Base-by-base conservation (phyloP, 2,329 filamentous ascomycete genomes). In the Xylariomycetidae sp. region DNA sequence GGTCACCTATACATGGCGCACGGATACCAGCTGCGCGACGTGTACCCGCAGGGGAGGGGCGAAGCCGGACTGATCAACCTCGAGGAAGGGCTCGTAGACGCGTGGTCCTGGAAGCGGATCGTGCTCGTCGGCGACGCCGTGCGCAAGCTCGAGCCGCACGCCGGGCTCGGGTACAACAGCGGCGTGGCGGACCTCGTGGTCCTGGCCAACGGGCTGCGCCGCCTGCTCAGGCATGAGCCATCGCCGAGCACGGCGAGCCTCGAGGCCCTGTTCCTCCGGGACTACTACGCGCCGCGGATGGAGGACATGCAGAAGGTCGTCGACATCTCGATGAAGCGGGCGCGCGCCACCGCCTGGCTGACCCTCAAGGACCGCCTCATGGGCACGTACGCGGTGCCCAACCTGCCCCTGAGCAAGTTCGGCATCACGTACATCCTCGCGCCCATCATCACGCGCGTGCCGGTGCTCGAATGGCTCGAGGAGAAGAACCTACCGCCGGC, bases 91-190 rank as follows among this genome's bases (percentile, higher is more conserved):
- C 40, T 57, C 3, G 23, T 59, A 14, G 38, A 50, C 16, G 44
- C 48, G 23, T 62, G 59, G 60, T 40, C 30, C 14, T 45, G 38
- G 36, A 48, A 44, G 12, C 48, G 58, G 5, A 41, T 59, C 16
- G 58, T 61, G 5, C 52, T 62, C 6, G 53, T 51, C 1, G 58
- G 59, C 5, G 59, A 63, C 36, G 48, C 59, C 5, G 51, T 52
- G 12, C 57, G 58, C 30, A 62, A 62, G 34, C 41, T 60, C 27
- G 58, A 57, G 6, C 53, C 58, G 4, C 54, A 58, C 25, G 45
- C 52, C 2, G 58, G 56, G 4, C 45, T 55, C 4, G 56, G 58
- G 3, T 51, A 53, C 20, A 61, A 61, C 34, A 48, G 48, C 30
- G 57, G 52, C 9, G 40, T 59, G 3, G 35, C 45, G 25, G 53